Percentiles rank a stretch among this genome's conserved stretches.
These are phyloP conservation scores for Rhizopogon roseolus DNA, from an alignment of 768 basidiomycete genomes.

Conservation along the genomic window DNA sequence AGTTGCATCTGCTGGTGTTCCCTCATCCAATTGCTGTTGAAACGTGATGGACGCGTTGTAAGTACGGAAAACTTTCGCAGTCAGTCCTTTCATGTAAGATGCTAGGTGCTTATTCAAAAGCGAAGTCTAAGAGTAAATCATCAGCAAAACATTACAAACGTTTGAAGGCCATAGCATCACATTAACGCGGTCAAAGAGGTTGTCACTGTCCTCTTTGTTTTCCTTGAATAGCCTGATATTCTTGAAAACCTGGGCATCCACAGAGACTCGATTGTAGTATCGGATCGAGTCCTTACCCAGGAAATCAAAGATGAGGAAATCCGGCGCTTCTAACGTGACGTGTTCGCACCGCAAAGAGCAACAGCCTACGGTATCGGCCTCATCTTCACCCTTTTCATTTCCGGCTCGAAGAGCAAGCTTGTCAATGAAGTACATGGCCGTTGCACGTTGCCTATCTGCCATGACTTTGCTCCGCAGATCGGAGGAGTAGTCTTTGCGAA, in stretches of 20 bases:
- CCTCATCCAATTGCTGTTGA: constrained; percentile 81
- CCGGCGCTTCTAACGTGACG: constrained; percentile 85
- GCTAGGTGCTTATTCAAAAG: constrained; percentile 88
- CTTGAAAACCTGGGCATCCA: constrained; percentile 93
- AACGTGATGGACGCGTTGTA: constrained; percentile 98
- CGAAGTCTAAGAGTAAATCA: constrained; percentile 50
- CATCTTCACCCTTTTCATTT: constrained; percentile 99
- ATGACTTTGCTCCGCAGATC: constrained; percentile 90
- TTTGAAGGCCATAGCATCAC: constrained; percentile 34
- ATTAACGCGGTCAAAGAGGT: constrained; percentile 91
- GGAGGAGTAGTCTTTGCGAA: constrained; percentile 81
- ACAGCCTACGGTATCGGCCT: constrained; percentile 98
- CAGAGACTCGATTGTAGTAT: constrained; percentile 88
- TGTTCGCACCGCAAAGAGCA: constrained; percentile 97
- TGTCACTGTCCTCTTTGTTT: constrained; percentile 82
- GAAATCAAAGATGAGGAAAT: constrained; percentile 92
- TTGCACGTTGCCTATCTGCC: constrained; percentile 95
- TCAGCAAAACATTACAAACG: not conserved
- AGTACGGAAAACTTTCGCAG: constrained; percentile 99
- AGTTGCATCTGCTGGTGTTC: constrained; percentile 61
- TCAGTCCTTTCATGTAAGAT: constrained; percentile 94
- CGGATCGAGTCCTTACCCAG: constrained; percentile 99
- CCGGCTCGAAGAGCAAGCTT: constrained; percentile 95
- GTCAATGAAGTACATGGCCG: constrained; percentile 99
- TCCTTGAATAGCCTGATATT: constrained; percentile 97